Percentiles rank a stretch among this genome's conserved stretches.
Conservation (phyloP, 208 protist genomes). For the Wallacemonas collosoma region DNA sequence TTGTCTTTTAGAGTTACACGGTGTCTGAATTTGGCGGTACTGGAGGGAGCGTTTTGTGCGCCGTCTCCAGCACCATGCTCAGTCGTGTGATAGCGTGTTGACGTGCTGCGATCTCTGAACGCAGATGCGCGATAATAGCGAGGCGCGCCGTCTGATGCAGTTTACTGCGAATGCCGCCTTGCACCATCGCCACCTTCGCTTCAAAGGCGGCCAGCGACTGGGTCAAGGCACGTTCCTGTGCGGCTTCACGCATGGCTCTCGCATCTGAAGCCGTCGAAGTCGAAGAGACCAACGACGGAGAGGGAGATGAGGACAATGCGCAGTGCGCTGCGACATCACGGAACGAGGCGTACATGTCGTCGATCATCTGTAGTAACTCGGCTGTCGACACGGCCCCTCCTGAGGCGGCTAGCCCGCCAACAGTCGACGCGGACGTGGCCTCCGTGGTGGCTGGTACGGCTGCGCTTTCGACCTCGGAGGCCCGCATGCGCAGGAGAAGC, state of each 20-base stretch:
- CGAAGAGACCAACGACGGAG: background rate
- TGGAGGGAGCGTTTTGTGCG: background rate
- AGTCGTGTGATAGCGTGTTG: slow-evolving; percentile 10
- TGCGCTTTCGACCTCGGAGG: background rate
- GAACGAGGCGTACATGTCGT: slow-evolving; percentile 37
- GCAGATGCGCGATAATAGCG: slow-evolving; percentile 47
- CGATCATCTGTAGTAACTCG: slow-evolving; percentile 36
- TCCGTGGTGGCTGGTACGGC: background rate
- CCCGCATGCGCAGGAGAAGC: slow-evolving; percentile 5
- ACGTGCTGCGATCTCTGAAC: slow-evolving; percentile 30
- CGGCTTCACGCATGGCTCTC: background rate
- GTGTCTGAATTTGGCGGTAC: background rate
- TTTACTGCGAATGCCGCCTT: slow-evolving; percentile 74
- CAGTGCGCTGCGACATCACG: slow-evolving; percentile 27
- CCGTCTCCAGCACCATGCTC: slow-evolving; percentile 6
- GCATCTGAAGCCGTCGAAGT: background rate
- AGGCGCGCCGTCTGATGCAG: slow-evolving; percentile 54
- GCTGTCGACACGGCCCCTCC: slow-evolving; percentile 20
- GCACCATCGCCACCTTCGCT: slow-evolving; percentile 34
- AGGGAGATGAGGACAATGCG: background rate
- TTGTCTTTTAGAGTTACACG: background rate
- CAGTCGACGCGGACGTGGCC: background rate
- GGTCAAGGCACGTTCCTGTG: background rate
- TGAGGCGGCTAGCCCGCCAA: background rate
- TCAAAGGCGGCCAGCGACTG: background rate